phyloP scores from a whole-genome alignment of 1,139 yeast species.

The Pichia sp. region DNA sequence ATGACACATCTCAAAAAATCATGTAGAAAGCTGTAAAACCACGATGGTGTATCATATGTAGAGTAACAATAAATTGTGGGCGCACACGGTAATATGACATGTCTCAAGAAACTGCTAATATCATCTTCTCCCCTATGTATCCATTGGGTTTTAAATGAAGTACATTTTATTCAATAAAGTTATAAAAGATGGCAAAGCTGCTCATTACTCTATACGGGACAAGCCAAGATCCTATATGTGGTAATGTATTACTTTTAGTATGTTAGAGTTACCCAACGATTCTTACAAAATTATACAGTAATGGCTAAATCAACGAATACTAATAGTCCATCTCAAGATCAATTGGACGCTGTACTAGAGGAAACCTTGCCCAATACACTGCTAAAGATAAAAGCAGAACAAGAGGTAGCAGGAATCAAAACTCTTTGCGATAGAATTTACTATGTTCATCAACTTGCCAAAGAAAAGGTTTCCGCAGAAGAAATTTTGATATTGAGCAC shows the following conservation, averaged over 20 bases:
- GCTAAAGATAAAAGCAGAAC: neutral
- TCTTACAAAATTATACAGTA: neutral
- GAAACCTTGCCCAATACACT: neutral
- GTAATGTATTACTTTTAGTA: too few species aligned
- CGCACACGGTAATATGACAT: conserved; percentile 1
- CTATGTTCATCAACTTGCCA: neutral
- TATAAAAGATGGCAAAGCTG: too few species aligned
- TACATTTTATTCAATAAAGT: too few species aligned
- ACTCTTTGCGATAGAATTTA: conserved; percentile 1
- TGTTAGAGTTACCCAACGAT: too few species aligned
- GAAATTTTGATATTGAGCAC: conserved; percentile 2
- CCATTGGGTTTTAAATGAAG: too few species aligned
- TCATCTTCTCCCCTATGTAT: too few species aligned
- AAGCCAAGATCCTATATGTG: too few species aligned
- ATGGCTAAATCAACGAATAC: neutral
- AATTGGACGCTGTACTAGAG: neutral
- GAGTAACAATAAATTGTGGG: neutral
- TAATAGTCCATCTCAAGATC: neutral
- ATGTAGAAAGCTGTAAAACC: neutral
- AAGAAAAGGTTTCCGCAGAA: neutral
- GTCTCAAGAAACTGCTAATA: neutral
- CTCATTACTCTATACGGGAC: too few species aligned
- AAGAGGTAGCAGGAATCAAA: neutral
- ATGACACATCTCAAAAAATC: neutral
- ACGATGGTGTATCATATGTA: neutral